Conservation (phyloP, 371 early-diverging fungal species). For the Mucor velutinosus region DNA sequence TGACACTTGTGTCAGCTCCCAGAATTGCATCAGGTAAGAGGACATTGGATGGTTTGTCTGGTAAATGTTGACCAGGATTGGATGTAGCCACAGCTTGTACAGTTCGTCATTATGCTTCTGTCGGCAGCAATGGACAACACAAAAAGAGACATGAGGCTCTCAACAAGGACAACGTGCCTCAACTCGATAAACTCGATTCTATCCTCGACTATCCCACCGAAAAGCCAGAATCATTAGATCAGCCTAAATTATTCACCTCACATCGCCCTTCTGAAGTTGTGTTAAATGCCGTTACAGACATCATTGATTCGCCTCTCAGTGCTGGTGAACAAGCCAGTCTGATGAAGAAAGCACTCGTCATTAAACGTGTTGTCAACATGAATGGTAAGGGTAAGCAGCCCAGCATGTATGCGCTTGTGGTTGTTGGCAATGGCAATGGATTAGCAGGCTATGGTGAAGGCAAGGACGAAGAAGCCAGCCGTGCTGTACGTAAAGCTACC, state of each 20-base stretch:
- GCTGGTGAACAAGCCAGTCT: constrained; percentile 45
- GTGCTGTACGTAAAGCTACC: constrained; percentile 91
- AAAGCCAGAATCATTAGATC: constrained; percentile 32
- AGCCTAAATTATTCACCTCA: constrained; percentile 37
- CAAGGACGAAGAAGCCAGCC: constrained; percentile 77
- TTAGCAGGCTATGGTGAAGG: constrained; percentile 96
- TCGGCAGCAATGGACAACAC: constrained; percentile 20
- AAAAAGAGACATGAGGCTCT: constrained; percentile 33
- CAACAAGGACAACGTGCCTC: constrained; percentile 31
- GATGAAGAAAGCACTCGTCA: constrained; percentile 72
- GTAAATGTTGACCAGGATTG: not conserved
- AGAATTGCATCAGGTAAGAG: constrained; percentile 18
- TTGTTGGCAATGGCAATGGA: constrained; percentile 94
- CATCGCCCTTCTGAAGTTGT: constrained; percentile 46
- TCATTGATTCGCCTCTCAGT: constrained; percentile 43
- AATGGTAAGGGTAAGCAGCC: constrained; percentile 86
- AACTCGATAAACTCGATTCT: constrained; percentile 46
- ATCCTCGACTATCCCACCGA: constrained; percentile 43
- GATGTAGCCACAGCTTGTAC: not conserved
- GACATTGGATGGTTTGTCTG: not conserved
- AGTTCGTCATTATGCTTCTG: constrained; percentile 36
- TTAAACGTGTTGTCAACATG: constrained; percentile 84
- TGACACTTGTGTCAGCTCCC: constrained; percentile 21
- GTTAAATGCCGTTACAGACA: constrained; percentile 42
- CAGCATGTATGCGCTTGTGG: constrained; percentile 88